Evolutionary conservation across 345 rosid genomes (phyloP).

Genomic region (Lenwebbia sp.): DNA sequence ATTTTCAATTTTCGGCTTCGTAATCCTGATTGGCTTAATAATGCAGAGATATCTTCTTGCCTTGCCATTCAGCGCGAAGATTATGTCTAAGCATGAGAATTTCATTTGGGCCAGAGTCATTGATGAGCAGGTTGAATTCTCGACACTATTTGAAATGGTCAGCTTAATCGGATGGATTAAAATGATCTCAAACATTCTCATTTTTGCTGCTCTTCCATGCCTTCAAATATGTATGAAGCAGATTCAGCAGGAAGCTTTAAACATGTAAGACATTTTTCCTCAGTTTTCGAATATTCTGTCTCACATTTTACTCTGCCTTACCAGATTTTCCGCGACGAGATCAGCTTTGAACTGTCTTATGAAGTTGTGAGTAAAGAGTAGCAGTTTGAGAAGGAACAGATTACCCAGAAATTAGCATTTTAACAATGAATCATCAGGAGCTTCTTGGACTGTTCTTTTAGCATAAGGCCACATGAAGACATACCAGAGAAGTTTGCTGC

Average conservation of each 20-base stretch:
- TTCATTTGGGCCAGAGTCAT: neutral
- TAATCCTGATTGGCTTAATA: neutral
- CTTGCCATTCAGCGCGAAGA: neutral
- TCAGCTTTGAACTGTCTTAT: neutral
- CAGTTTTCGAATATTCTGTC: neutral
- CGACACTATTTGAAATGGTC: neutral
- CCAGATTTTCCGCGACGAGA: neutral
- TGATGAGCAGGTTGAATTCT: neutral
- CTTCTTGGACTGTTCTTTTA: neutral
- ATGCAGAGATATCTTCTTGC: neutral
- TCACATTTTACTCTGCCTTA: neutral
- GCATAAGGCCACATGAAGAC: neutral
- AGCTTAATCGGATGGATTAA: neutral
- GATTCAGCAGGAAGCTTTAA: neutral
- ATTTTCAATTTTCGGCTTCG: neutral
- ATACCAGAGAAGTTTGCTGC: neutral
- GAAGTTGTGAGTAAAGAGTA: neutral
- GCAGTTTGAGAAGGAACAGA: neutral
- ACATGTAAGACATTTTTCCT: neutral
- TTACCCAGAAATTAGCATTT: neutral
- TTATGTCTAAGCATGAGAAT: neutral
- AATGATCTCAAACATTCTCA: neutral
- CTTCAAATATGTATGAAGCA: neutral
- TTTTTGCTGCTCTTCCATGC: neutral
- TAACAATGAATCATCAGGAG: neutral